Evolutionary conservation across 129 eudicot genomes (phyloP), one percentile per base, ranked within the genome.

Genomic region (Lonicera japonica): DNA sequence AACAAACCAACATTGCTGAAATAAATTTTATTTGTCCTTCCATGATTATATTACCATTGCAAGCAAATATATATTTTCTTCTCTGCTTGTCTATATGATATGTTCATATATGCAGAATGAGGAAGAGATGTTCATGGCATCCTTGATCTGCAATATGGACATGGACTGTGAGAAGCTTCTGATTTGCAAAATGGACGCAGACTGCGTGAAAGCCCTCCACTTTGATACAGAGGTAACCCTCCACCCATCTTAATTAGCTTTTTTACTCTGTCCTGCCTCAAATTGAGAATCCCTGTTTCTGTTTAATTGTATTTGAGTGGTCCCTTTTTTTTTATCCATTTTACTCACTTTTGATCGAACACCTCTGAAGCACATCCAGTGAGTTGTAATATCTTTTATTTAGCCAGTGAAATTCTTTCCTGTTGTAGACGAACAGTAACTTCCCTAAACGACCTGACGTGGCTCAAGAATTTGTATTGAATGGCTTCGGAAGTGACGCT

Each of bases 111-210:
- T 75, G 54, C 78, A 92, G 98, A 76, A 68, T 66, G 91, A 87
- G 76, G 91, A 80, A 67, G 91, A 87, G 63, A 71, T 87, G 63
- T 84, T 92, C 75, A 87, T 82, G 95, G 89, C 79, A 71, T 84
- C 98, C 62, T 78, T 92, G 90, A 92, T 92, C 54, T 87, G 98
- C 86, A 85, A 85, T 56, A 69, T 88, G 74, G 96, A 85, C 63
- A 77, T 66, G 21, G 91, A 92, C 75, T 77, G 88, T 72, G 84
- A 87, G 73, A 88, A 82, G 80, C 96, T 82, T 74, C 73, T 92
- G 56, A 73, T 87, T 25, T 92, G 98, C 85, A 92, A 87, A 79
- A 76, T 88, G 95, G 98, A 92, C 69, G 59, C 78, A 61, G 96
- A 92, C 52, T 92, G 95, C 67, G 79, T 92, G 64, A 92, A 87